These are phyloP conservation scores for Roridomyces roridus DNA, from an alignment of 768 basidiomycete species.

Conservation along the genomic window DNA sequence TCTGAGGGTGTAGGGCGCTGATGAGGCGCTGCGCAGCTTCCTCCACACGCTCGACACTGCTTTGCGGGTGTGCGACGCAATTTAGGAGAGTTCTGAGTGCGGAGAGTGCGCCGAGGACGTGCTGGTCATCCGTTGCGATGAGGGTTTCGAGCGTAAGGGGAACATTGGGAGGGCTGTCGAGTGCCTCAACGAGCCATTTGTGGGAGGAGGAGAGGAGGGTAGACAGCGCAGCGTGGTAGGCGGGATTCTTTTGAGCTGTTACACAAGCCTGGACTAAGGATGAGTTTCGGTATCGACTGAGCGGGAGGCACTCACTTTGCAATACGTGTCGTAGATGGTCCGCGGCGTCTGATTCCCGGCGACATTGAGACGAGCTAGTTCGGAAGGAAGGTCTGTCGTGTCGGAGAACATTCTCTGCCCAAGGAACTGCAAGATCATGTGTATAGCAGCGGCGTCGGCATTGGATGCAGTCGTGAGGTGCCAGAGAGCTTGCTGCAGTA, in stretches of 20 bases:
- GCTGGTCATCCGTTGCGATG: constrained; percentile 66
- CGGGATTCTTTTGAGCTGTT: constrained; percentile 63
- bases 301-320: constrained; percentile 45
- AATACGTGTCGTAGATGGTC: constrained; percentile 63
- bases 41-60: constrained; percentile 54
- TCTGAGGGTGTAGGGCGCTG: not conserved
- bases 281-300: too few relatives aligned
- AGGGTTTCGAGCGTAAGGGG: constrained; percentile 56
- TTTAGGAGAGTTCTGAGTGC: constrained; percentile 53
- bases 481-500: constrained; percentile 55
- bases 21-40: constrained; percentile 33
- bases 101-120: constrained; percentile 58
- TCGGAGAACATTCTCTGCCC: constrained; percentile 46
- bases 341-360: constrained; percentile 67
- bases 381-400: constrained; percentile 58
- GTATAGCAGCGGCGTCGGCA: constrained; percentile 11
- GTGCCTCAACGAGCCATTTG: constrained; percentile 58
- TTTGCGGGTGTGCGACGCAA: constrained; percentile 50
- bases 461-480: constrained; percentile 39
- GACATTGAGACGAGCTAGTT: constrained; percentile 69
- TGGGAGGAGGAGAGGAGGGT: constrained; percentile 62
- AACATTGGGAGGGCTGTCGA: constrained; percentile 53
- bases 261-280: constrained; percentile 65
- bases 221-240: constrained; percentile 61
- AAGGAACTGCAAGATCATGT: constrained; percentile 16